phyloP scores from a whole-genome alignment of 2,329 filamentous ascomycete species.

The Cucurbitaria berberidis region DNA sequence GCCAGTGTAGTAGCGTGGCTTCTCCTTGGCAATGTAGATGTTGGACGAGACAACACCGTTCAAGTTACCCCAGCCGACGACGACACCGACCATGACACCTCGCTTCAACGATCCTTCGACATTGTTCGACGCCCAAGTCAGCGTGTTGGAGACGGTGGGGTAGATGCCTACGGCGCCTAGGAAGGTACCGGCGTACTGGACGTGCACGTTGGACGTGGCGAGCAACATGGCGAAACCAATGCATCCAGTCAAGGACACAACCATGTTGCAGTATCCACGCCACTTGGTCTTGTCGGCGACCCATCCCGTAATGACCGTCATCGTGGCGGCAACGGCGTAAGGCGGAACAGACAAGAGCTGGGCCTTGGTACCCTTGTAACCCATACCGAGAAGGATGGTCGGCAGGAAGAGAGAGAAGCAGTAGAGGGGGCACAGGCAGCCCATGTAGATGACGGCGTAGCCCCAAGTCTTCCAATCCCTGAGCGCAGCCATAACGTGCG shows the following conservation, averaged over 20 bases:
- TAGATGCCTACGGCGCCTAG: constrained; percentile 88
- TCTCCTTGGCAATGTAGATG: constrained; percentile 70
- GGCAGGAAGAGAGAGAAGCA: constrained; percentile 50
- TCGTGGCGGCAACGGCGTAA: constrained; percentile 71
- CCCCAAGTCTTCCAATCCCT: constrained; percentile 58
- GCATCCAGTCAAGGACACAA: constrained; percentile 72
- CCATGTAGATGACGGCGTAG: constrained; percentile 68
- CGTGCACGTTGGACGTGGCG: constrained; percentile 64
- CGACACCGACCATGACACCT: constrained; percentile 83
- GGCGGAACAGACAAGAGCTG: constrained; percentile 79
- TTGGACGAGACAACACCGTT: constrained; percentile 87
- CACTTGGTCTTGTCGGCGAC: constrained; percentile 75
- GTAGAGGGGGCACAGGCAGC: constrained; percentile 57
- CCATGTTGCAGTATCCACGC: constrained; percentile 82
- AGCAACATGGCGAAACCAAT: constrained; percentile 82
- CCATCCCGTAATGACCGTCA: constrained; percentile 74
- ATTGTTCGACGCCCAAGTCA: constrained; percentile 89
- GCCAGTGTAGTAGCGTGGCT: constrained; percentile 72
- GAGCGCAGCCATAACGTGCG: constrained; percentile 52
- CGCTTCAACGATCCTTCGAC: constrained; percentile 92
- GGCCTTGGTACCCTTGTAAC: constrained; percentile 66
- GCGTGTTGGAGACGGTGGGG: constrained; percentile 83
- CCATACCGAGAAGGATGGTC: constrained; percentile 55
- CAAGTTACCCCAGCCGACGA: constrained; percentile 90
- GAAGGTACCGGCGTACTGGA: constrained; percentile 85